Base-by-base conservation (phyloP, 2,329 filamentous ascomycete species). In the Fusarium pseudonygamai region DNA sequence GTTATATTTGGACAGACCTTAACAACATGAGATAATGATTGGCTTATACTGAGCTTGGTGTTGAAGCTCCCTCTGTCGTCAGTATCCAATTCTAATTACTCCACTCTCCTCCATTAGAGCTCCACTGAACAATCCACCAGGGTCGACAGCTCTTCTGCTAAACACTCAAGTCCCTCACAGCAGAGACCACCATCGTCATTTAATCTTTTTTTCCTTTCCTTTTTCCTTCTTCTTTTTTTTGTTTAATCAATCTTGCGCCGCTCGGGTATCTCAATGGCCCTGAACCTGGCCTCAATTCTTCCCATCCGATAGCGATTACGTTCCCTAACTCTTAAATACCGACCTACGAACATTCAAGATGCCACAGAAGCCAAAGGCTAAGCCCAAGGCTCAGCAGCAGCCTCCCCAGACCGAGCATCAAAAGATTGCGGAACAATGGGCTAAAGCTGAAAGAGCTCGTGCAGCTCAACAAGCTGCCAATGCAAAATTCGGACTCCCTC, bases 401-500 rank as follows among this genome's bases (percentile, higher is more conserved):
- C 53, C 73, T 50, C 59, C 69, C 28, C 72, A 70, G 39, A 76
- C 83, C 78, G 87, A 90, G 43, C 88, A 88, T 82, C 82, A 87
- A 75, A 80, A 84, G 64, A 87, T 90, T 68, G 84, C 86, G 24
- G 85, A 85, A 43, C 84, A 89, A 78, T 90, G 85, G 81, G 87
- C 84, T 34, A 85, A 84, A 49, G 88, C 88, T 39, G 88, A 89
- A 79, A 84, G 83, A 57, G 83, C 83, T 65, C 85, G 87, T 71
- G 84, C 85, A 64, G 76, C 79, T 14, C 80, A 86, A 60, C 82
- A 85, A 67, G 83, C 83, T 28, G 72, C 74, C 7, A 77, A 75
- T 40, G 69, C 70, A 47, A 78, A 75, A 30, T 79, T 77, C 59
- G 79, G 80, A 49, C 70, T 78, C 40, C 78, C 77, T 22, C 78